Conservation (phyloP, 306 rosid species). For the Ceratonia siliqua region DNA sequence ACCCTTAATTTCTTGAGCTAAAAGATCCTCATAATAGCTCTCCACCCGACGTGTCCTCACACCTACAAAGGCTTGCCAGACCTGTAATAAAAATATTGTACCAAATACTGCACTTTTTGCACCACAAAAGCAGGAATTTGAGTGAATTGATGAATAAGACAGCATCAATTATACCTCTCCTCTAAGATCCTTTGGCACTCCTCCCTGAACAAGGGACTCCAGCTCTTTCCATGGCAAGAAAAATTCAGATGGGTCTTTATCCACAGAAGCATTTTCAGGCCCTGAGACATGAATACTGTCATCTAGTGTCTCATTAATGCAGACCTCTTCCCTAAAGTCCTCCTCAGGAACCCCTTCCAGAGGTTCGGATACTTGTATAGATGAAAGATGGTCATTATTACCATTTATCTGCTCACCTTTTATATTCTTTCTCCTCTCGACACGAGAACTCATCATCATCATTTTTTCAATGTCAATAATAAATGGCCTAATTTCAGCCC, state of each 20-base stretch:
- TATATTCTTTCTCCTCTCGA: slow-evolving; percentile 47
- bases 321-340: slow-evolving; percentile 34
- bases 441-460: slow-evolving; percentile 68
- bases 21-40: slow-evolving; percentile 70
- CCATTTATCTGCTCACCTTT: slow-evolving; percentile 38
- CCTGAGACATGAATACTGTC: slow-evolving; percentile 25
- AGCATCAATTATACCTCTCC: slow-evolving; percentile 70
- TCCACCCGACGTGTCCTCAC: slow-evolving; percentile 78
- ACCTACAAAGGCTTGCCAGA: slow-evolving; percentile 98
- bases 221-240: slow-evolving; percentile 73
- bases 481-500: slow-evolving; percentile 68
- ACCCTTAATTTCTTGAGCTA: slow-evolving; percentile 57
- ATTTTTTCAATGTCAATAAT: slow-evolving; percentile 58
- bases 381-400: slow-evolving; percentile 45
- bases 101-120: slow-evolving; percentile 37
- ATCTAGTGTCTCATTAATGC: slow-evolving; percentile 32
- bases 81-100: slow-evolving; percentile 67
- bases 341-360: slow-evolving; percentile 32
- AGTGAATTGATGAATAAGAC: slow-evolving; percentile 32
- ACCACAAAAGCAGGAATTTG: slow-evolving; percentile 33
- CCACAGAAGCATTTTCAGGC: slow-evolving; percentile 35
- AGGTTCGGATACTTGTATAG: slow-evolving; percentile 50
- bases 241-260: slow-evolving; percentile 44
- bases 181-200: slow-evolving; percentile 88
- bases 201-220: slow-evolving; percentile 84